Conservation (phyloP, 345 rosid genomes). For the Isatis tinctoria region DNA sequence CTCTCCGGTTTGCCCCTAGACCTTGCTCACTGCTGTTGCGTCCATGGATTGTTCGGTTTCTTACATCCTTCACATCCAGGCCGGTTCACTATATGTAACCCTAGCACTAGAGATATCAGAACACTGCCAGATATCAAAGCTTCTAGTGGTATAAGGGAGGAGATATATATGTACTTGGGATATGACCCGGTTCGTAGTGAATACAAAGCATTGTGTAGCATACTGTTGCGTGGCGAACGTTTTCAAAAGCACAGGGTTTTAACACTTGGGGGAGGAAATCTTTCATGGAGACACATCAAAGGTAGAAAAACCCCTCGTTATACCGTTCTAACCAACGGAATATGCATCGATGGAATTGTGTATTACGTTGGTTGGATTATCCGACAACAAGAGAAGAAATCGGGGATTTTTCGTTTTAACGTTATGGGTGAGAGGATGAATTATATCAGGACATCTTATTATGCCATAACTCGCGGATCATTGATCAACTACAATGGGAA, state of each 20-base stretch:
- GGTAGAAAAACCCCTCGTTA: not conserved
- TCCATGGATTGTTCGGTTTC: not conserved
- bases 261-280: not conserved
- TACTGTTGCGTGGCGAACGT: not conserved
- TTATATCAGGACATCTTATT: not conserved
- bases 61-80: not conserved
- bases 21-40: not conserved
- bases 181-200: constrained; percentile 2
- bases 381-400: not conserved
- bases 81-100: constrained; percentile 6
- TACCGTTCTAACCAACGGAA: not conserved
- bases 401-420: not conserved
- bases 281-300: not conserved
- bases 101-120: not conserved
- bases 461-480: not conserved
- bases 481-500: not conserved
- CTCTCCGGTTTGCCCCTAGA: not conserved
- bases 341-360: not conserved
- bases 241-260: not conserved
- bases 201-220: constrained; percentile 5
- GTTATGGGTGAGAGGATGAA: not conserved
- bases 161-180: not conserved
- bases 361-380: not conserved
- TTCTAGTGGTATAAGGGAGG: not conserved
- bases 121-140: not conserved